phyloP scores from a whole-genome alignment of 768 basidiomycete species.

The Mycena vitilis region DNA sequence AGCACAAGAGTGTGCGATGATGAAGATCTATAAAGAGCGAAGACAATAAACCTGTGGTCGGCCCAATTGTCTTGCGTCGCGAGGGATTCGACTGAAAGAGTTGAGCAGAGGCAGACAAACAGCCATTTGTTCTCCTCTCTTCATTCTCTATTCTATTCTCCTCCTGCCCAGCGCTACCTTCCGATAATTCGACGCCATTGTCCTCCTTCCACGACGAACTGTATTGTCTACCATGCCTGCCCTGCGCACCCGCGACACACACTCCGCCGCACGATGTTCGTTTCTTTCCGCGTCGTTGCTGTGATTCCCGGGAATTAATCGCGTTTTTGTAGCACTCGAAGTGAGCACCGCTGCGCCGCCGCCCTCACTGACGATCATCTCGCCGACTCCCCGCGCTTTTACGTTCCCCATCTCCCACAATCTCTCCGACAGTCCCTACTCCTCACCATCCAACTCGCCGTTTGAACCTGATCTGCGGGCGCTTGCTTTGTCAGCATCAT shows the following conservation, averaged over 20 bases:
- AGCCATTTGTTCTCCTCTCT: too few relatives aligned
- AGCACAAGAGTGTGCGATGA: too few relatives aligned
- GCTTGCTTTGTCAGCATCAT: constrained; percentile 49
- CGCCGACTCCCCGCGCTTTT: constrained; percentile 79
- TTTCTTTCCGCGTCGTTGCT: constrained; percentile 14
- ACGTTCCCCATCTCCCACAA: constrained; percentile 72
- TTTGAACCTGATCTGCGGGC: constrained; percentile 79
- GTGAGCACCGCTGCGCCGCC: constrained; percentile 24
- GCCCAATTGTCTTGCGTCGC: too few relatives aligned
- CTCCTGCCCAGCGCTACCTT: constrained; percentile 25
- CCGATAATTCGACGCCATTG: constrained; percentile 29
- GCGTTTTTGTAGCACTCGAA: constrained; percentile 23
- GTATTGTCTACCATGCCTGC: constrained; percentile 72
- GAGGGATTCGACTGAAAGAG: too few relatives aligned
- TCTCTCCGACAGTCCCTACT: constrained; percentile 76
- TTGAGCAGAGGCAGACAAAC: too few relatives aligned
- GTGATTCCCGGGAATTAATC: neutral
- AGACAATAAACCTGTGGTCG: too few relatives aligned
- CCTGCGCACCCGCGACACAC: constrained; percentile 82
- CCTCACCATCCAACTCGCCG: constrained; percentile 74
- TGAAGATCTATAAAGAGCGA: too few relatives aligned
- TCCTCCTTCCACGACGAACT: constrained; percentile 18
- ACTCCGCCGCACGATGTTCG: constrained; percentile 44
- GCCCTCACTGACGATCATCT: constrained; percentile 67
- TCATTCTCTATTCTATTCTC: constrained; percentile 17